Evolutionary conservation across 2,329 filamentous ascomycete genomes (phyloP).

Genomic region (Lasiodiplodia sp.): DNA sequence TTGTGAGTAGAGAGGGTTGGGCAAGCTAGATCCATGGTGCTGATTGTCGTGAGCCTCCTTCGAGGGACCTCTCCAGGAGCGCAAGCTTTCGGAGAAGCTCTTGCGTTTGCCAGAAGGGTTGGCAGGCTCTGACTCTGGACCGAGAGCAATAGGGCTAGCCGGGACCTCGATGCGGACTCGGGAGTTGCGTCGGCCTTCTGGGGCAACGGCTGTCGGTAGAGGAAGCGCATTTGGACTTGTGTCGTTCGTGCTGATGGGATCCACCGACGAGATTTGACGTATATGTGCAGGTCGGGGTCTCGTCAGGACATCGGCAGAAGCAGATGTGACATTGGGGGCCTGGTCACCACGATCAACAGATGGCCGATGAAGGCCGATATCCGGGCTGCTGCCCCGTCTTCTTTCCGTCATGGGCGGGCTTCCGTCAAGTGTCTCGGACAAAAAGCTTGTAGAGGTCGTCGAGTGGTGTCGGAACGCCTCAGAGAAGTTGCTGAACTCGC

Average conservation of each 20-base stretch:
- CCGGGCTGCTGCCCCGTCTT: neutral
- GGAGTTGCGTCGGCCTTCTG: constrained; percentile 14
- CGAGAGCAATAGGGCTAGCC: neutral
- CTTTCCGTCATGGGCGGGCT: neutral
- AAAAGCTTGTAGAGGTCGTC: neutral
- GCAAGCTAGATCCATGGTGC: neutral
- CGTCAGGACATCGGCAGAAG: neutral
- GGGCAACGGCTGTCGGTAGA: neutral
- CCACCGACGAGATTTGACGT: neutral
- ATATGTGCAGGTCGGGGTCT: neutral
- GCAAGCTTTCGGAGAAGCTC: constrained; percentile 10
- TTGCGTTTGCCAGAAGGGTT: neutral
- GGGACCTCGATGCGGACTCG: constrained; percentile 22
- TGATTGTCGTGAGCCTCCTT: neutral
- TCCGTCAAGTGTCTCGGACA: neutral
- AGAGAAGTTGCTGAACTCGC: constrained; percentile 23
- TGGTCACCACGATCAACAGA: neutral
- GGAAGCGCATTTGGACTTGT: neutral
- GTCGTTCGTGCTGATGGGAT: neutral
- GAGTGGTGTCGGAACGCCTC: constrained; percentile 8
- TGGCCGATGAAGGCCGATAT: neutral
- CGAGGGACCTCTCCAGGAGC: constrained; percentile 9
- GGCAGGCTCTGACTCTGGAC: neutral
- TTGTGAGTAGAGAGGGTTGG: neutral
- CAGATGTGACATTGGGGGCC: neutral